Evolutionary conservation across 2,329 filamentous ascomycete genomes (phyloP).

Genomic region (Alternaria rosae): DNA sequence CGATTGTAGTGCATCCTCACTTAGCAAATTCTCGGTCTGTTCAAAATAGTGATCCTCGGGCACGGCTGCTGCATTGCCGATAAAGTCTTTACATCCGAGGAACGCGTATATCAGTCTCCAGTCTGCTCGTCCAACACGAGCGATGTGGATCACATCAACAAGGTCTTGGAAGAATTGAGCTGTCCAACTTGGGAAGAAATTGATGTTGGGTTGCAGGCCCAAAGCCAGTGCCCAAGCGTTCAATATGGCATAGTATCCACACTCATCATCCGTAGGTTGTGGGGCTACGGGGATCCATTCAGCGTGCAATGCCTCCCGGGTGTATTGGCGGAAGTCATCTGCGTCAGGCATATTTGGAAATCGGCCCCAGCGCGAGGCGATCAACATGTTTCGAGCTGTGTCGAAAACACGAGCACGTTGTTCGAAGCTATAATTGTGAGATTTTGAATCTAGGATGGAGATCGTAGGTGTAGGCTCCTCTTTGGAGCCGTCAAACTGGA

Average conservation of each 20-base stretch:
- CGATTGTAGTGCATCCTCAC: neutral
- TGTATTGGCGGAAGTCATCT: neutral
- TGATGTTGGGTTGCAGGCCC: slow-evolving; percentile 20
- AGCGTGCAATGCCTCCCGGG: neutral
- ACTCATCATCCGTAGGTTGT: slow-evolving; percentile 10
- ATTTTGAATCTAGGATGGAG: slow-evolving; percentile 18
- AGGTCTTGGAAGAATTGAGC: slow-evolving; percentile 12
- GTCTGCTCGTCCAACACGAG: slow-evolving; percentile 12
- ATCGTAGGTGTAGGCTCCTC: slow-evolving; percentile 3
- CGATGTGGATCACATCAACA: slow-evolving; percentile 12
- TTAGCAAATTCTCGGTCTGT: neutral
- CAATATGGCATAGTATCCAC: slow-evolving; percentile 26
- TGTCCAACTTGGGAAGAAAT: slow-evolving; percentile 9
- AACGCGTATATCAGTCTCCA: slow-evolving; percentile 26
- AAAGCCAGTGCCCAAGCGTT: slow-evolving; percentile 33
- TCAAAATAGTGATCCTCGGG: neutral
- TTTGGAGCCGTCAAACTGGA: slow-evolving; percentile 10
- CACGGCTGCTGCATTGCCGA: slow-evolving; percentile 1
- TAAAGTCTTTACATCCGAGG: slow-evolving; percentile 14
- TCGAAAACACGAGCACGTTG: neutral
- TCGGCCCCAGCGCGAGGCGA: neutral
- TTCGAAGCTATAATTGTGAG: neutral
- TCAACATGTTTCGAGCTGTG: neutral
- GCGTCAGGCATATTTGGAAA: neutral
- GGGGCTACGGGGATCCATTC: slow-evolving; percentile 8